Percentiles rank a stretch among this genome's conserved stretches.
Conservation (phyloP, 2,329 filamentous ascomycete species). For the Ceratocystis colombiana region DNA sequence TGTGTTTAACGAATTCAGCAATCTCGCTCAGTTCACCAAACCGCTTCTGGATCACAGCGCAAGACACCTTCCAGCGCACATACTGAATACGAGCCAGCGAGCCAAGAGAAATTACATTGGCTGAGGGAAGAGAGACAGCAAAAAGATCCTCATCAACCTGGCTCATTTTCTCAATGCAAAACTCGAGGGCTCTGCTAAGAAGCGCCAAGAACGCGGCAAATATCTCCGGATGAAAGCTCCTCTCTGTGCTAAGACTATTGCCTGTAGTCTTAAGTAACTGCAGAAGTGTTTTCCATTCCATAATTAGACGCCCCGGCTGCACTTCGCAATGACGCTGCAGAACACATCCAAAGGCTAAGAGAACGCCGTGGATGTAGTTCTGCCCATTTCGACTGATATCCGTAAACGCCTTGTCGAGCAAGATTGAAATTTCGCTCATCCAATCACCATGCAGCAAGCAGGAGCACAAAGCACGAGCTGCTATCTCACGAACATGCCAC, state of each 20-base stretch:
- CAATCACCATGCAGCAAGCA: constrained; percentile 47
- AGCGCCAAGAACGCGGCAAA: constrained; percentile 11
- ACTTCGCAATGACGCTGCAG: constrained; percentile 45
- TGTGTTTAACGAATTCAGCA: constrained; percentile 7
- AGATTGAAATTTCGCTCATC: constrained; percentile 31
- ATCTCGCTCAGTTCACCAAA: constrained; percentile 2
- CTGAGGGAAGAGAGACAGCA: constrained; percentile 17
- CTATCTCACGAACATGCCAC: constrained; percentile 76
- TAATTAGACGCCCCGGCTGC: constrained; percentile 34
- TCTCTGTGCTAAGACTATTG: constrained; percentile 11
- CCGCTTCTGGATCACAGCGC: constrained; percentile 16
- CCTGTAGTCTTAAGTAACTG: constrained; percentile 17
- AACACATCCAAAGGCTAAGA: constrained; percentile 48
- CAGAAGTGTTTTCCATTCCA: constrained; percentile 20
- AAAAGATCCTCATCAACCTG: constrained; percentile 7
- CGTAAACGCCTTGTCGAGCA: constrained; percentile 33
- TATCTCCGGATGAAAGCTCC: constrained; percentile 31
- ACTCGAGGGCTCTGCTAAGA: constrained; percentile 22
- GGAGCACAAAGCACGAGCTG: constrained; percentile 60
- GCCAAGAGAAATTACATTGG: constrained; percentile 13
- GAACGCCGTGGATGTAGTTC: constrained; percentile 50
- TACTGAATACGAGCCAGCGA: constrained; percentile 24
- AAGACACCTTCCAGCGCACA: constrained; percentile 20
- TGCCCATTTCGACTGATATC: constrained; percentile 31
- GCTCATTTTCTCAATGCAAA: constrained; percentile 14